Evolutionary conservation across 2,329 filamentous ascomycete species (phyloP).

Genomic region (Alternaria arbusti): DNA sequence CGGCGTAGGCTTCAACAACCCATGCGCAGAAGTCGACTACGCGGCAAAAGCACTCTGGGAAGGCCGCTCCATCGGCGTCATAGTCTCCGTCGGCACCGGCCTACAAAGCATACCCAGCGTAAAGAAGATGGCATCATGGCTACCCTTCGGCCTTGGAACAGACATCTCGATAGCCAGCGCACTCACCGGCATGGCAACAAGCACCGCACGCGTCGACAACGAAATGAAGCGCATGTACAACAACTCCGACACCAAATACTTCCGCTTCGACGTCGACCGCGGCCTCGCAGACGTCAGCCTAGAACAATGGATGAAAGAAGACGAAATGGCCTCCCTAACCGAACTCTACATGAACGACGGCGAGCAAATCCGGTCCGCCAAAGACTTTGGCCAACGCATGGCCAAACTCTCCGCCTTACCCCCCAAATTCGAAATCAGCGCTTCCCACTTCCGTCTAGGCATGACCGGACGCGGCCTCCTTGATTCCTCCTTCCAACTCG

Average conservation of each 20-base stretch:
- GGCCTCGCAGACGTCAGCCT: constrained; percentile 47
- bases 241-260: constrained; percentile 45
- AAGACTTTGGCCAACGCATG: constrained; percentile 44
- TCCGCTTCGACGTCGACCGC: constrained; percentile 50
- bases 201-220: constrained; percentile 49
- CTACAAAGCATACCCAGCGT: constrained; percentile 49
- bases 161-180: constrained; percentile 47
- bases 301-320: constrained; percentile 52
- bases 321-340: constrained; percentile 49
- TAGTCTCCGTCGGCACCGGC: constrained; percentile 49
- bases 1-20: constrained; percentile 59
- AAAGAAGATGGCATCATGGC: constrained; percentile 45
- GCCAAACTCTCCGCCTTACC: constrained; percentile 46
- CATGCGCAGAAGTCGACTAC: constrained; percentile 57
- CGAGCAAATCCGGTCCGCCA: constrained; percentile 38
- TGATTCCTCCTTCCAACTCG: constrained; percentile 38
- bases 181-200: constrained; percentile 47
- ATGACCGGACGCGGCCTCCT: constrained; percentile 39
- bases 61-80: constrained; percentile 46
- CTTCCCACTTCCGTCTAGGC: constrained; percentile 42
- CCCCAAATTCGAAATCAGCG: constrained; percentile 43
- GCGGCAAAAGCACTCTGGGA: constrained; percentile 53
- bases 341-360: constrained; percentile 49
- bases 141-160: constrained; percentile 49
- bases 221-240: constrained; percentile 52